These are phyloP conservation scores for Mimosa bimucronata DNA, from an alignment of 306 rosid genomes.

Conservation along the genomic window DNA sequence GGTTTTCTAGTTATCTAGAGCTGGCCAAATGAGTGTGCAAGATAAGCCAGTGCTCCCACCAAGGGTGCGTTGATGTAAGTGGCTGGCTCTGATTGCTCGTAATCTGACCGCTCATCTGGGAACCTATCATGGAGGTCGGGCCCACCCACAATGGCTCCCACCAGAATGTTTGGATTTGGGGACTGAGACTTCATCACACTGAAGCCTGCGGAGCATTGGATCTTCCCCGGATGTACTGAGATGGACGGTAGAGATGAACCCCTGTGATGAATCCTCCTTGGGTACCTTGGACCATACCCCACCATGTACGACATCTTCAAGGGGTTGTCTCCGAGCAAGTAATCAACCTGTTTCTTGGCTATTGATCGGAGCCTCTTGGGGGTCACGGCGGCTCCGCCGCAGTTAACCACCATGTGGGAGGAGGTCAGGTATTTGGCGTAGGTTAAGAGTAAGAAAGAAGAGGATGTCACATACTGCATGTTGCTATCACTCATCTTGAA, in stretches of 20 bases:
- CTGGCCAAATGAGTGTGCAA: conserved; percentile 72
- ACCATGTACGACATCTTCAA: conserved; percentile 93
- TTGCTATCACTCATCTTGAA: conserved; percentile 87
- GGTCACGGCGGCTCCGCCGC: conserved; percentile 69
- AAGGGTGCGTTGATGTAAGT: conserved; percentile 93
- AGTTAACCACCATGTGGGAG: conserved; percentile 60
- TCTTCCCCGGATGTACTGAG: conserved; percentile 67
- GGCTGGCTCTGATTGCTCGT: conserved; percentile 85
- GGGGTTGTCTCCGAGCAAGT: conserved; percentile 88
- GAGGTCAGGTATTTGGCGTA: conserved; percentile 88
- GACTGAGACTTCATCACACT: conserved; percentile 60
- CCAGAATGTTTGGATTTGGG: conserved; percentile 71
- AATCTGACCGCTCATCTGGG: conserved; percentile 76
- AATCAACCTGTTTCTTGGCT: conserved; percentile 95
- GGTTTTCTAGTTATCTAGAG: conserved; percentile 26
- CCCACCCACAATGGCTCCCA: conserved; percentile 85
- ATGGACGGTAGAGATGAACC: conserved; percentile 79
- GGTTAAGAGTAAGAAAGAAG: conserved; percentile 76
- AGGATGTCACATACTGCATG: conserved; percentile 95
- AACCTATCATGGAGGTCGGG: conserved; percentile 76
- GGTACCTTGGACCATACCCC: conserved; percentile 84
- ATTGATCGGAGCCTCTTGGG: conserved; percentile 66
- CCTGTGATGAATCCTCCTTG: conserved; percentile 89
- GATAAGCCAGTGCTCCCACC: conserved; percentile 72
- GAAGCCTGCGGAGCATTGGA: conserved; percentile 81